Conservation (phyloP, 345 rosid genomes). For the Pelargonium nanum region DNA sequence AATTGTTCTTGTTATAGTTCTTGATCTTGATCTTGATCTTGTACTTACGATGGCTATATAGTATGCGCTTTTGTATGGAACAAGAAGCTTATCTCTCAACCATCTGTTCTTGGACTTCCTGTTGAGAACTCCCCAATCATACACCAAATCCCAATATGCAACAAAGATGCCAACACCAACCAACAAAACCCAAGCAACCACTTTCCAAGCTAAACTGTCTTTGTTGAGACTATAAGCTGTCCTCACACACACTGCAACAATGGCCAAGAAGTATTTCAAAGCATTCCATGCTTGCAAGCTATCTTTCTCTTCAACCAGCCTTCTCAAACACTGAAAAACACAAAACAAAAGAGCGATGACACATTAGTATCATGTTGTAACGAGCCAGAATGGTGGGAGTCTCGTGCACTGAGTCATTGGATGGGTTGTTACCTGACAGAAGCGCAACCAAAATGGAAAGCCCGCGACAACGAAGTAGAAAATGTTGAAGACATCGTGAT, state of each 20-base stretch:
- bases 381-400: too few species aligned
- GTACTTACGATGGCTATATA: constrained; percentile 6
- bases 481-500: too few species aligned
- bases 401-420: too few species aligned
- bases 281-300: constrained; percentile 8
- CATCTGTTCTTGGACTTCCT: constrained; percentile 8
- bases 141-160: constrained; percentile 12
- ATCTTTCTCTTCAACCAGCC: not conserved
- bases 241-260: constrained; percentile 4
- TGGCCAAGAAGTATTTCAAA: constrained; percentile 4
- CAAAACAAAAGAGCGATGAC: too few species aligned
- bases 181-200: constrained; percentile 3
- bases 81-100: constrained; percentile 14
- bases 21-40: too few species aligned
- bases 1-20: not conserved
- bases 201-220: not conserved
- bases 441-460: too few species aligned
- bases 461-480: too few species aligned
- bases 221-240: constrained; percentile 3
- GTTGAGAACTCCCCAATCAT: constrained; percentile 14
- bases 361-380: too few species aligned
- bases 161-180: constrained; percentile 2
- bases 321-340: not conserved
- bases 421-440: too few species aligned
- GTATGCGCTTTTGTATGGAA: constrained; percentile 6